These are phyloP conservation scores for Noccaea caerulescens DNA, from an alignment of 345 rosid genomes.

Conservation along the genomic window DNA sequence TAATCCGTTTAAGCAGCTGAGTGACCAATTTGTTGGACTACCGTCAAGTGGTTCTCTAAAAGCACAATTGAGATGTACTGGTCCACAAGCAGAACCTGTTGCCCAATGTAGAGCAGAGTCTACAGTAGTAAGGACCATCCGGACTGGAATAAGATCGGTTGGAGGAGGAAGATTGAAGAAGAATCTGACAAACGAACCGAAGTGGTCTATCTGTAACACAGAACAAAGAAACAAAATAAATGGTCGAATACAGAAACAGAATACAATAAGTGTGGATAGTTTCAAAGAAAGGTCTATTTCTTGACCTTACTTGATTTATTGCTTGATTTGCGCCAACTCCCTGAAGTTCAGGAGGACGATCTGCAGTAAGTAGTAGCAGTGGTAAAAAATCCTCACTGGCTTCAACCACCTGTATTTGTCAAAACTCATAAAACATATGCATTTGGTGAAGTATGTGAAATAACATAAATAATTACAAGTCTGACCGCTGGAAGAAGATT, in stretches of 20 bases:
- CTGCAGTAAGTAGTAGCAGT: conserved; percentile 83
- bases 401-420: conserved; percentile 79
- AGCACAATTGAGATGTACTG: conserved; percentile 94
- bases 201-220: conserved; percentile 75
- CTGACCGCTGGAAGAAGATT: conserved; percentile 99
- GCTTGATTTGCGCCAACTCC: conserved; percentile 94
- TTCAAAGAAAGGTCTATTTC: conserved; percentile 24
- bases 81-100: conserved; percentile 71
- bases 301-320: conserved; percentile 75
- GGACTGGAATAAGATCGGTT: conserved; percentile 72
- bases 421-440: conserved; percentile 14
- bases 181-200: conserved; percentile 88
- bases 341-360: conserved; percentile 96
- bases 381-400: conserved; percentile 97
- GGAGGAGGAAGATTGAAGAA: conserved; percentile 91
- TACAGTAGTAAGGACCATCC: conserved; percentile 84
- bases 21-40: conserved; percentile 61
- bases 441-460: conserved; percentile 22
- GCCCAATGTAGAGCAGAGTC: conserved; percentile 92
- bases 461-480: conserved; percentile 22
- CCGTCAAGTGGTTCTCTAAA: conserved; percentile 87
- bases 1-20: conserved; percentile 77
- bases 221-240: conserved; percentile 4
- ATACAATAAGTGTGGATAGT: conserved; percentile 1
- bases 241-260: conserved; percentile 8